Evolutionary conservation across 2,329 filamentous ascomycete genomes (phyloP).

Genomic region (Fusarium papillatum): DNA sequence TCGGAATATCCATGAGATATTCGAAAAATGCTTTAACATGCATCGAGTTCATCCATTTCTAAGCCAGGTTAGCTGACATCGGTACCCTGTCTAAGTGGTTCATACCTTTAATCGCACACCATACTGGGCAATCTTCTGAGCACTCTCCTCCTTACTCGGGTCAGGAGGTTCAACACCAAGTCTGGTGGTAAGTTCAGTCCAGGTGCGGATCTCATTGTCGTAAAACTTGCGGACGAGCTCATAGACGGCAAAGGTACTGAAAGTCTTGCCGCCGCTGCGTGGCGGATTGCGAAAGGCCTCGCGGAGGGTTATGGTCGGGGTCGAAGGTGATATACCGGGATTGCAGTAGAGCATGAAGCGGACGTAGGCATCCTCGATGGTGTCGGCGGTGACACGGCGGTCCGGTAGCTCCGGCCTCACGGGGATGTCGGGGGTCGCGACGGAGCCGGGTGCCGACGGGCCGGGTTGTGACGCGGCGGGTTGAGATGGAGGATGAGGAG

Average conservation of each 20-base stretch:
- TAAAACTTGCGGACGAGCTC: constrained; percentile 85
- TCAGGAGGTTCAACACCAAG: constrained; percentile 92
- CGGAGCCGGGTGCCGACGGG: constrained; percentile 28
- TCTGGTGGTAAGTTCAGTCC: constrained; percentile 88
- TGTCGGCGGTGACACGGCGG: constrained; percentile 75
- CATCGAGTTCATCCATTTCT: constrained; percentile 98
- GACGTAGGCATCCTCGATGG: constrained; percentile 86
- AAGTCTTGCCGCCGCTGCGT: constrained; percentile 89
- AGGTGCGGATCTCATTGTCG: constrained; percentile 89
- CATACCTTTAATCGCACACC: constrained; percentile 88
- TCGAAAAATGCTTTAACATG: constrained; percentile 96
- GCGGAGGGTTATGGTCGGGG: constrained; percentile 78
- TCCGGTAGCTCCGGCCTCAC: constrained; percentile 67
- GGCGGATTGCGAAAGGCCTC: constrained; percentile 85
- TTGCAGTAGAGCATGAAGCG: constrained; percentile 93
- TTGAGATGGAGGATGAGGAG: constrained; percentile 28
- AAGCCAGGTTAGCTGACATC: constrained; percentile 17
- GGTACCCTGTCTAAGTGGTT: constrained; percentile 5
- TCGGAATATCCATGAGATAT: constrained; percentile 83
- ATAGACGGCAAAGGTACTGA: constrained; percentile 83
- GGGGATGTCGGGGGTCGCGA: constrained; percentile 32
- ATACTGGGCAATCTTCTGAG: constrained; percentile 96
- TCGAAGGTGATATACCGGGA: constrained; percentile 76
- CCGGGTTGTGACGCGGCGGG: constrained; percentile 28
- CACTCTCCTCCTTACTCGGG: constrained; percentile 85